These are phyloP conservation scores for Neurospora sp. DNA, from an alignment of 2,329 filamentous ascomycete species.

Conservation along the genomic window DNA sequence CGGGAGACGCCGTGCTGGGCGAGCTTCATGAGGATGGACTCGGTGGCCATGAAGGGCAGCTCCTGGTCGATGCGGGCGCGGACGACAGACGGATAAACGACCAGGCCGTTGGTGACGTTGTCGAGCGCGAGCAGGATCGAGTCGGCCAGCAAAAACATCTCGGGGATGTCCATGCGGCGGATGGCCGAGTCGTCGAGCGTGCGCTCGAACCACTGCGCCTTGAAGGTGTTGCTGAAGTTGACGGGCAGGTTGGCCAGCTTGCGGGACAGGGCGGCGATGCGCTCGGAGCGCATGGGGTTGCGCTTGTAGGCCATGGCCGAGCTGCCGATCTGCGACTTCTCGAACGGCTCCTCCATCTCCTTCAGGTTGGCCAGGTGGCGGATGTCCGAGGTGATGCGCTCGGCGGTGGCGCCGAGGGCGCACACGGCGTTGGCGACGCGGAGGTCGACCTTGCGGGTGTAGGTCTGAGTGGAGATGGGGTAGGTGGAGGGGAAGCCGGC, in stretches of 20 bases:
- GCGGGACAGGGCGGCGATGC: slow-evolving; percentile 34
- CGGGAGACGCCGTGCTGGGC: slow-evolving; percentile 59
- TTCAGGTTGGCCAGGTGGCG: slow-evolving; percentile 66
- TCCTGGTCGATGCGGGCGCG: slow-evolving; percentile 58
- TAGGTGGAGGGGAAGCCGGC: slow-evolving; percentile 44
- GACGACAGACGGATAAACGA: slow-evolving; percentile 69
- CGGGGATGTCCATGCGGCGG: slow-evolving; percentile 54
- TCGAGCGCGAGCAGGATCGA: slow-evolving; percentile 57
- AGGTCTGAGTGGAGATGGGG: slow-evolving; percentile 56
- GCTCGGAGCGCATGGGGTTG: slow-evolving; percentile 35
- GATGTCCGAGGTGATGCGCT: slow-evolving; percentile 66
- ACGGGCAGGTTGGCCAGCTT: slow-evolving; percentile 22
- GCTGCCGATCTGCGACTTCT: slow-evolving; percentile 58
- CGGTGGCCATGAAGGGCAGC: slow-evolving; percentile 60
- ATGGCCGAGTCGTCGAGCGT: slow-evolving; percentile 63
- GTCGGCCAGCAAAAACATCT: slow-evolving; percentile 54
- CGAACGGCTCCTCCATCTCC: slow-evolving; percentile 78
- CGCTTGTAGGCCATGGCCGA: slow-evolving; percentile 33
- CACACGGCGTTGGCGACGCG: slow-evolving; percentile 71
- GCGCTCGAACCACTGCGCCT: slow-evolving; percentile 40
- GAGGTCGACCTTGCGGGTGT: slow-evolving; percentile 51
- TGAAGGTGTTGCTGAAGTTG: slow-evolving; percentile 54
- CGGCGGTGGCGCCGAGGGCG: slow-evolving; percentile 68
- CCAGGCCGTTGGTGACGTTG: slow-evolving; percentile 58
- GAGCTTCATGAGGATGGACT: slow-evolving; percentile 68